Conservation (phyloP, 2,329 filamentous ascomycete genomes). For the Aureobasidium zeae region DNA sequence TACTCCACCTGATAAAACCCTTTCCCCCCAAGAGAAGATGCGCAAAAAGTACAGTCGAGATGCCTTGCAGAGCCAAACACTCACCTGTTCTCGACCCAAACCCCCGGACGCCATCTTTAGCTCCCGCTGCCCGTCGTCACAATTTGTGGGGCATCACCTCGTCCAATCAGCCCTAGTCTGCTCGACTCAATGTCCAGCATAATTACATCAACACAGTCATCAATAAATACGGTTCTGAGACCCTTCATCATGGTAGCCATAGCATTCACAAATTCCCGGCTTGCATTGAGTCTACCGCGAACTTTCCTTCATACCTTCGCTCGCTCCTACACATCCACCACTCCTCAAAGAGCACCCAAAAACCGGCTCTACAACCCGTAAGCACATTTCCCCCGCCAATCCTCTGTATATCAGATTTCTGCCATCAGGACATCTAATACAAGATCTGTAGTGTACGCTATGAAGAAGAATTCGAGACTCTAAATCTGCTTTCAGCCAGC, state of each 20-base stretch:
- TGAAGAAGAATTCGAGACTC: slow-evolving; percentile 39
- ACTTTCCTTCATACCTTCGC: slow-evolving; percentile 3
- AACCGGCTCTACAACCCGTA: slow-evolving; percentile 19
- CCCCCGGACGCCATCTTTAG: slow-evolving; percentile 8
- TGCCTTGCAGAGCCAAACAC: neutral
- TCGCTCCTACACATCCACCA: slow-evolving; percentile 17
- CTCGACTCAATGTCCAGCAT: neutral
- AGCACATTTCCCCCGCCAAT: neutral
- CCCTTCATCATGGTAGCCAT: slow-evolving; percentile 10
- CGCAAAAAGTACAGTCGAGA: neutral
- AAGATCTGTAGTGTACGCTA: slow-evolving; percentile 32
- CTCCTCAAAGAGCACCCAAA: slow-evolving; percentile 14
- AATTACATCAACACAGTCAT: too few relatives aligned
- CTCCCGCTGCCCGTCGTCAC: neutral
- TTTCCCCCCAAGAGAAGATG: neutral
- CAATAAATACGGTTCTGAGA: too few relatives aligned
- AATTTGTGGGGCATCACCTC: too few relatives aligned
- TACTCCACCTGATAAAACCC: too few relatives aligned
- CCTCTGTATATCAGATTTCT: neutral
- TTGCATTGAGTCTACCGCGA: neutral
- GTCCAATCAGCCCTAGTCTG: neutral
- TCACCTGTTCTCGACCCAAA: slow-evolving; percentile 7
- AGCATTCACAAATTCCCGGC: neutral
- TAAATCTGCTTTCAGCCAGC: slow-evolving; percentile 39
- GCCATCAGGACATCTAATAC: neutral